Percentiles rank a stretch among this genome's conserved stretches.
These are phyloP conservation scores for Psidium guajava DNA, from an alignment of 345 rosid genomes.

Conservation along the genomic window DNA sequence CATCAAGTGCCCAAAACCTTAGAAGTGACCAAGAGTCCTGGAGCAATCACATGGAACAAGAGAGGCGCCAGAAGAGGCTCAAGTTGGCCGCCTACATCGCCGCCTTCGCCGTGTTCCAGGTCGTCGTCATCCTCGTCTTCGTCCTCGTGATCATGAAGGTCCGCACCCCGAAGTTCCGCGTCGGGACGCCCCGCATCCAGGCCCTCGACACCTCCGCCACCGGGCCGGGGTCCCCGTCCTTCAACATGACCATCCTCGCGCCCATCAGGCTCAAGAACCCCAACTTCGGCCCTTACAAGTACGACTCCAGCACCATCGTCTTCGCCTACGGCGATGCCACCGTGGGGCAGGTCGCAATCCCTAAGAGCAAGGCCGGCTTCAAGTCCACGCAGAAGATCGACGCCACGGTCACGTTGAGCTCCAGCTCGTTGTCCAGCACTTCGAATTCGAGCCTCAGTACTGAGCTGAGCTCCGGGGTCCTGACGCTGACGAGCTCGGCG, in stretches of 20 bases:
- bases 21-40: conserved; percentile 1
- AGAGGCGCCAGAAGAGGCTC: conserved; percentile 2
- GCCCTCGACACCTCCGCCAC: not conserved
- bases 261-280: conserved; percentile 8
- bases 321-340: not conserved
- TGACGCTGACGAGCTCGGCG: conserved; percentile 3
- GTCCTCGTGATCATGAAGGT: conserved; percentile 6
- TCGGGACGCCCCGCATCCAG: not conserved
- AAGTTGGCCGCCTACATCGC: not conserved
- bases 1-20: not conserved
- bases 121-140: conserved; percentile 8
- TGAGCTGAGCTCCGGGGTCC: not conserved
- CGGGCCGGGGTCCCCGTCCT: not conserved
- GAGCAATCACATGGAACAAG: not conserved
- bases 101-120: conserved; percentile 8
- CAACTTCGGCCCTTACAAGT: conserved; percentile 13
- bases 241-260: not conserved
- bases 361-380: conserved; percentile 8
- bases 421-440: not conserved
- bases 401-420: not conserved
- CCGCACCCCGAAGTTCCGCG: not conserved
- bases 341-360: not conserved
- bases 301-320: not conserved
- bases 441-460: not conserved
- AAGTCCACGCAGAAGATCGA: conserved; percentile 12